Evolutionary conservation across 495 filamentous ascomycete species (phyloP), one percentile per base, ranked within the genome.

Genomic region (Xylaria flabelliformis): DNA sequence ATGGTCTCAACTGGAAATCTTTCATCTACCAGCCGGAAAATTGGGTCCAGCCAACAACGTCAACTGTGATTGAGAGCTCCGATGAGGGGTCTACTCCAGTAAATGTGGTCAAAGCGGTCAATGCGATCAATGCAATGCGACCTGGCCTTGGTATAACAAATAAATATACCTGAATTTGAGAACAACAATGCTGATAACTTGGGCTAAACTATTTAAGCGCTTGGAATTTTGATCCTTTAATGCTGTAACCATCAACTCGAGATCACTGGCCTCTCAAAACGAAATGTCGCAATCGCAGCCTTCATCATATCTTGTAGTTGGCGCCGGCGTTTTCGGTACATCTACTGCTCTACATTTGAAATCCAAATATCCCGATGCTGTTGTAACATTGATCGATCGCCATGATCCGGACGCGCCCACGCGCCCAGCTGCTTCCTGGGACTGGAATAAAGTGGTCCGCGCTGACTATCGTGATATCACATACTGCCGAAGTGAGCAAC

Each of bases 401-500:
- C 76, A 86, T 78, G 76, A 81, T 63, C 85, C 84, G 68, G 76
- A 75, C 15, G 77, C 78, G 2, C 80, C 70, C 71, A 79, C 53
- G 74, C 84, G 71, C 75, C 81, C 74, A 44, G 89, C 87, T 26
- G 90, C 90, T 32, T 91, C 90, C 1, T 87, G 86, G 82, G 90
- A 92, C 79, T 88, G 87, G 83, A 91, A 91, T 75, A 91, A 91
- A 74, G 88, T 91, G 19, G 79, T 92, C 24, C 89, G 91, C 74
- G 85, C 89, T 67, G 90, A 92, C 75, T 93, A 92, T 78, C 79
- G 82, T 44, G 85, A 90, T 74, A 77, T 82, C 19, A 74, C 87
- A 42, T 92, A 92, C 82, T 85, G 82, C 72, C 69, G 81, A 61
- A 59, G 70, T 72, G 70, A 71, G 69, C 36, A 65, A 36, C 13